These are phyloP conservation scores for Trichoderma hamatum DNA, from an alignment of 2,329 filamentous ascomycete species.

Conservation along the genomic window DNA sequence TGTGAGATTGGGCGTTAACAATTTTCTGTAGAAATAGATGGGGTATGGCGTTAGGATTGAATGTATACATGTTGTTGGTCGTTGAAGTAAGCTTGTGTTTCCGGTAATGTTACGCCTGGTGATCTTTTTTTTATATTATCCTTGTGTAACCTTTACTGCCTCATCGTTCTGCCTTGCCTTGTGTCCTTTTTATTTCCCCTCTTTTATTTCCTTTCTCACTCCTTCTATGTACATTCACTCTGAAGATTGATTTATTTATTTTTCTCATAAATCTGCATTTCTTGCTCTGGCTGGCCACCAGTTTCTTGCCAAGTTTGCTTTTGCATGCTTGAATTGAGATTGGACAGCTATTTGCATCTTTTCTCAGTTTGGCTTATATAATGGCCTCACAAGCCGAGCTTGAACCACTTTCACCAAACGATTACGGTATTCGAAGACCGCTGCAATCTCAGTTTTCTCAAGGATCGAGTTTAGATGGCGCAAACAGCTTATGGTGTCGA, in stretches of 20 bases:
- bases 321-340: not conserved
- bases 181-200: not conserved
- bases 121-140: not conserved
- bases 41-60: not conserved
- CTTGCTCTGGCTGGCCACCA: not conserved
- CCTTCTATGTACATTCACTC: not conserved
- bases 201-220: not conserved
- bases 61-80: constrained; percentile 1
- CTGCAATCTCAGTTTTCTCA: not conserved
- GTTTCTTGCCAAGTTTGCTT: not conserved
- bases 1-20: not conserved
- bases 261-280: not conserved
- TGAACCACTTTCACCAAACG: constrained; percentile 5
- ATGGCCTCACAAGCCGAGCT: constrained; percentile 3
- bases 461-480: not conserved
- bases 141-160: not conserved
- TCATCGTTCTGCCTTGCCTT: not conserved
- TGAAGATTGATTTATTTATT: too few species aligned
- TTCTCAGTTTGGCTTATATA: not conserved
- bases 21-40: not conserved
- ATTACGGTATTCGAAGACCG: not conserved
- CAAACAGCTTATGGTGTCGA: not conserved
- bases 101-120: not conserved
- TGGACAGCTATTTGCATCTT: not conserved
- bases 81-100: not conserved